Evolutionary conservation across 192 early-diverging fungal genomes (phyloP).

Genomic region (Phycomyces blakesleeanus): DNA sequence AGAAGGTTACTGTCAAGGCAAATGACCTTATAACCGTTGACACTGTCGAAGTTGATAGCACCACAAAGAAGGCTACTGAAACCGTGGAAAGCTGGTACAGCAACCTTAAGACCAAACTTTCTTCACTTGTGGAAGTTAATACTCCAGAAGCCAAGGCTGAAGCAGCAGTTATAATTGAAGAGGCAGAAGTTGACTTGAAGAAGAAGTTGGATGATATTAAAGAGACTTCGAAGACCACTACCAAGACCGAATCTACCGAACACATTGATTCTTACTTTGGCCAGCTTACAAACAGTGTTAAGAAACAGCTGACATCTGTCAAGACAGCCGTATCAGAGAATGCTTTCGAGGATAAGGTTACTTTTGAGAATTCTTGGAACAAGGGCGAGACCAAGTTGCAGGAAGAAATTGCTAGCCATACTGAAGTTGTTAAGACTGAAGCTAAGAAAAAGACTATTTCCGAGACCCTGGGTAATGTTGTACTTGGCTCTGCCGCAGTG

Average conservation of each 20-base stretch:
- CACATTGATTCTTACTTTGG: slow-evolving; percentile 16
- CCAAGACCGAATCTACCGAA: neutral
- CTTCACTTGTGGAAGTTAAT: neutral
- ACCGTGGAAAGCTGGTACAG: slow-evolving; percentile 8
- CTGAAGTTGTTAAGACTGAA: slow-evolving; percentile 4
- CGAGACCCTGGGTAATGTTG: slow-evolving; percentile 11
- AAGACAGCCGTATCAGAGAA: neutral
- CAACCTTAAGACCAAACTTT: neutral
- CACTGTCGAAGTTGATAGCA: neutral
- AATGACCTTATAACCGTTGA: neutral
- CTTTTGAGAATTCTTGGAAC: neutral
- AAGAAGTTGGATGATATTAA: neutral
- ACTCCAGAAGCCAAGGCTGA: slow-evolving; percentile 4
- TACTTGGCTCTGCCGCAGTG: slow-evolving; percentile 7
- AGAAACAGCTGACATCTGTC: neutral
- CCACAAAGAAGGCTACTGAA: slow-evolving; percentile 13
- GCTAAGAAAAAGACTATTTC: neutral
- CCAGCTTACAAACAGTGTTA: neutral
- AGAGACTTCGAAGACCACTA: neutral
- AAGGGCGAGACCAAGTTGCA: slow-evolving; percentile 2
- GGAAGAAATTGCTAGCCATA: slow-evolving; percentile 6
- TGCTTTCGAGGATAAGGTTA: neutral
- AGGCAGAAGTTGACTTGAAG: slow-evolving; percentile 17
- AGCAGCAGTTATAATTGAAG: neutral
- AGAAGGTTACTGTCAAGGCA: too few species aligned